These are phyloP conservation scores for Sarcomyxa edulis DNA, from an alignment of 768 basidiomycete genomes.

Conservation along the genomic window DNA sequence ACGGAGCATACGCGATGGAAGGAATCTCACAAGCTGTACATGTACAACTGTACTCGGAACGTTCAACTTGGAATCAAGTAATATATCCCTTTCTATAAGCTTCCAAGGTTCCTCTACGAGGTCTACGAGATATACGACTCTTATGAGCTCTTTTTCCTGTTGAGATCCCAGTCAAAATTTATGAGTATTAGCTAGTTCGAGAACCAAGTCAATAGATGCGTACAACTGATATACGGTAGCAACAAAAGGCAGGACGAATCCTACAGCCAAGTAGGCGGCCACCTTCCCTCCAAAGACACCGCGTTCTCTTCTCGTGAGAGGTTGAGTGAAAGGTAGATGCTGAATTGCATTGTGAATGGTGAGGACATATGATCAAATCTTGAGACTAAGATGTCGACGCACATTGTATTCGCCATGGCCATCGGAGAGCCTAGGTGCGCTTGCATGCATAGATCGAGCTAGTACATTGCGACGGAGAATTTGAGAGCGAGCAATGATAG, in stretches of 20 bases:
- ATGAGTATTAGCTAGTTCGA: conserved; percentile 6
- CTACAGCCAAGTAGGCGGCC: conserved; percentile 38
- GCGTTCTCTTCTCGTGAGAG: conserved; percentile 44
- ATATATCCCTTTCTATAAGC: too few species aligned
- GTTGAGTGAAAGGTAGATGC: conserved; percentile 55
- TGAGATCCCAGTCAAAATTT: too few species aligned
- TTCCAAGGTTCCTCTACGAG: too few species aligned
- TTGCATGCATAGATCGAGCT: too few species aligned
- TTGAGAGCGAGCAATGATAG: too few species aligned
- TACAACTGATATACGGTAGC: conserved; percentile 63
- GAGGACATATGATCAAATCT: neutral
- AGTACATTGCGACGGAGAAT: too few species aligned
- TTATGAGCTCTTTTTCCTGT: conserved; percentile 35
- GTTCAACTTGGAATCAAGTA: too few species aligned
- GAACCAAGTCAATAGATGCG: conserved; percentile 27
- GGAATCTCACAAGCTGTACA: too few species aligned
- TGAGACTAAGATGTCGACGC: too few species aligned
- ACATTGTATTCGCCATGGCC: conserved; percentile 59
- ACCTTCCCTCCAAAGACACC: conserved; percentile 43
- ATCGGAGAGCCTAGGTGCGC: conserved; percentile 36
- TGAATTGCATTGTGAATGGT: conserved; percentile 17
- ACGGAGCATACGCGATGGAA: too few species aligned
- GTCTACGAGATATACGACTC: neutral
- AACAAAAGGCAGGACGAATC: conserved; percentile 65
- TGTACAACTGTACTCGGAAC: too few species aligned